Conservation (phyloP, 257 asterid species). For the Solanum tacnaense region DNA sequence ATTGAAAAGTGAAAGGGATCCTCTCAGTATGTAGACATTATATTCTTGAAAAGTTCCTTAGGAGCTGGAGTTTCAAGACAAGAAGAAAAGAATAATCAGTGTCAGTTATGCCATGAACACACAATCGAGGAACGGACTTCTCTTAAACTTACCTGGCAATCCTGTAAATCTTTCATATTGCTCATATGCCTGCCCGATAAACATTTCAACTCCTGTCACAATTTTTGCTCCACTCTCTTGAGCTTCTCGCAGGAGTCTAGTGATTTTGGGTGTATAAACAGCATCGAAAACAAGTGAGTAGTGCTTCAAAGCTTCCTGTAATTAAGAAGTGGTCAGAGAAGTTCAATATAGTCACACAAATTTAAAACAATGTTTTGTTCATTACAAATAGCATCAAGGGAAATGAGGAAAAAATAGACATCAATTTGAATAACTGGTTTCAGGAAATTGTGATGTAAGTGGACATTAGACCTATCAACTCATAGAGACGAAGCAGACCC, state of each 20-base stretch:
- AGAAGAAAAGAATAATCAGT: neutral
- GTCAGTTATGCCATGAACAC: neutral
- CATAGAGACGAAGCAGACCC: neutral
- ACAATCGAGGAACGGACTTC: neutral
- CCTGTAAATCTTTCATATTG: constrained; percentile 90
- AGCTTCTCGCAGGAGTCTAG: constrained; percentile 71
- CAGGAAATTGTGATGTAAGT: neutral
- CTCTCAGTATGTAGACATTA: constrained; percentile 32
- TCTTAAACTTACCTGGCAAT: constrained; percentile 50
- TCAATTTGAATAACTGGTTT: neutral
- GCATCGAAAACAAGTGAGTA: constrained; percentile 88
- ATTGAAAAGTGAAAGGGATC: neutral
- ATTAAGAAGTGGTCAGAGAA: neutral
- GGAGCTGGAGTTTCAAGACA: constrained; percentile 49
- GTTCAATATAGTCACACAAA: neutral
- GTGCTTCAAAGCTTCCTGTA: constrained; percentile 63
- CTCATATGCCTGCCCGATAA: constrained; percentile 84
- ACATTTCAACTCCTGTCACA: constrained; percentile 87
- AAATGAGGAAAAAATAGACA: neutral
- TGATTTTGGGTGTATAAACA: constrained; percentile 81
- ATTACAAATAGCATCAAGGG: neutral
- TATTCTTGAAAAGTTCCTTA: constrained; percentile 59
- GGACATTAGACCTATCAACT: neutral
- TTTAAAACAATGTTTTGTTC: neutral
- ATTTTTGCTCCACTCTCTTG: constrained; percentile 65